Evolutionary conservation across 257 asterid species (phyloP), one percentile per base, ranked within the genome.

Genomic region (Pogostemon cablin): DNA sequence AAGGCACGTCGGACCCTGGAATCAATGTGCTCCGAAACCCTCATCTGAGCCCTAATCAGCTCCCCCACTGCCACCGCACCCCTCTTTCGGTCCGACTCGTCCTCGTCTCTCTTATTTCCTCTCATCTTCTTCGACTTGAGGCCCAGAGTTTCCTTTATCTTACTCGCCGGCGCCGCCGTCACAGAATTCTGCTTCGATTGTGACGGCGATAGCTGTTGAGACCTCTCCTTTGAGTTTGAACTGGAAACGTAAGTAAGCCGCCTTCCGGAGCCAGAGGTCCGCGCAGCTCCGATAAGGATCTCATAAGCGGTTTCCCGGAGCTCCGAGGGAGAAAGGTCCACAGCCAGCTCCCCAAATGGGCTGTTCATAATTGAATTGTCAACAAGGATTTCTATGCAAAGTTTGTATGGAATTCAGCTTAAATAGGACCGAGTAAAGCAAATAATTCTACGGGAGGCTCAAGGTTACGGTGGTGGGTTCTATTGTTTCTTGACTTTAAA

Each of bases 231-330:
- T 1, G 68, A 40, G 15, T 20, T 74, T 10, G 77, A 83, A 76
- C 64, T 85, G 71, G 97, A 88, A 35, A 86, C 86, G 70, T 84
- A 93, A 6, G 91, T 93, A 77, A 93, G 87, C 40, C 87, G 92
- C 81, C 80, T 75, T 34, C 88, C 84, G 39, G 88, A 73, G 40
- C 83, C 88, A 49, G 95, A 78, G 77, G 88, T 87, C 87, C 98
- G 86, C 81, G 87, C 86, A 15, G 91, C 91, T 59, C 88, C 96
- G 75, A 90, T 62, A 3, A 90, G 86, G 77, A 93, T 85, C 83
- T 93, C 98, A 69, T 93, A 93, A 8, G 97, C 97, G 39, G 90
- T 88, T 68, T 87, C 96, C 71, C 88, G 88, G 84, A 93, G 92
- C 86, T 93, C 98, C 86, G 83, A 74, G 56, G 80, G 80, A 11